Base-by-base conservation (phyloP, 208 protist genomes). In the Lotmaria passim region DNA sequence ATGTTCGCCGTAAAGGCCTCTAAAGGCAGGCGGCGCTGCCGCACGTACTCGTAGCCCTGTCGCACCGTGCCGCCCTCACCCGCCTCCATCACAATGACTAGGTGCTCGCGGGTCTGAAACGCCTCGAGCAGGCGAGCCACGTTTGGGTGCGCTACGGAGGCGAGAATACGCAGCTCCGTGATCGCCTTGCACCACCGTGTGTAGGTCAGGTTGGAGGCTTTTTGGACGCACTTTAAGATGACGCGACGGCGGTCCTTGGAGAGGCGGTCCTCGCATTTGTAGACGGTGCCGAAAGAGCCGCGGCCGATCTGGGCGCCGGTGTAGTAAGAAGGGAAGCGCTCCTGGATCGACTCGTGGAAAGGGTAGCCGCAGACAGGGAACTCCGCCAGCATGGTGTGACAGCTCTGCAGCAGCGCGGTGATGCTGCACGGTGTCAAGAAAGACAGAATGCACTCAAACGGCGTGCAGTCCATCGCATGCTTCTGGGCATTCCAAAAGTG, bases 21-120 rank as follows among this genome's bases (percentile, higher is more conserved):
- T 19, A 64, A 26, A 0, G 82, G 62, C 11, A 74, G 79, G 19
- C 70, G 56, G 51, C 83, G 64, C 53, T 69, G 68, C 14, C 60
- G 39, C 36, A 89, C 63, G 56, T 76, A 81, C n/a, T 76, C 69
- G 33, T 61, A 83, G 28, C 75, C 86, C 36, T 87, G 70, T 0
- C 76, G 76, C 36, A 89, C 69, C n/a, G 76, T 78, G 2, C 86
- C 86, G 21, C 89, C 89, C n/a, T 91, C 82, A 21, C 85, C 82
- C 1, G 87, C 85, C 70, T 90, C 85, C 84, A 92, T 89, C 6
- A 93, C 83, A 31, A 95, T 80, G 11, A 86, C 82, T 1, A 93
- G 64, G 28, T 82, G 41, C 24, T 76, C 60, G 0, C 62, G 73
- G 0, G 87, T 95, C 75, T 95, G 90, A 46, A 95, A 92, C 14